A percentile compares a stretch with the other conserved stretches of the same genome.
These are phyloP conservation scores for Botrytis porri DNA, from an alignment of 2,329 filamentous ascomycete genomes.

Conservation along the genomic window DNA sequence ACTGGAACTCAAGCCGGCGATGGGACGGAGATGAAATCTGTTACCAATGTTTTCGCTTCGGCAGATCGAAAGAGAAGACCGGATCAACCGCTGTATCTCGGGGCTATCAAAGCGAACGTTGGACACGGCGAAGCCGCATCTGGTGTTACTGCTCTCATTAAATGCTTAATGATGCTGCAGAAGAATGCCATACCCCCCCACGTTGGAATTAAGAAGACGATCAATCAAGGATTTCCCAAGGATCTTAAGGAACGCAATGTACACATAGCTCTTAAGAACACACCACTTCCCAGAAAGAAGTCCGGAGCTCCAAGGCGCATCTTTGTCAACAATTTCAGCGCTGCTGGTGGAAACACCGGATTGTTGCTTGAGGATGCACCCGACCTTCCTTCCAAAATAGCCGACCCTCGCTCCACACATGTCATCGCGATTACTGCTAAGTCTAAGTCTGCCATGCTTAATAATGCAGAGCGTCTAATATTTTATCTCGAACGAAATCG, in stretches of 20 bases:
- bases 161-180: constrained; percentile 37
- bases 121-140: constrained; percentile 40
- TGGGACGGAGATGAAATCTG: constrained; percentile 75
- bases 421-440: constrained; percentile 50
- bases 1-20: constrained; percentile 86
- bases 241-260: constrained; percentile 39
- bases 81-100: constrained; percentile 49
- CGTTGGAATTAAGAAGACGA: constrained; percentile 38
- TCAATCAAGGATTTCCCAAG: constrained; percentile 38
- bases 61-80: constrained; percentile 17
- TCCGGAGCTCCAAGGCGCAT: constrained; percentile 33
- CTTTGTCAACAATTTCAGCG: constrained; percentile 47
- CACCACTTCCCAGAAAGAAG: constrained; percentile 6
- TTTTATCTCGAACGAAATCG: constrained; percentile 31
- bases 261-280: constrained; percentile 29
- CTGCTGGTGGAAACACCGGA: constrained; percentile 38
- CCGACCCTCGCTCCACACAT: constrained; percentile 46
- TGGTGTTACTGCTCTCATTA: constrained; percentile 39
- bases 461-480: constrained; percentile 32
- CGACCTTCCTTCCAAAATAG: constrained; percentile 35
- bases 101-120: constrained; percentile 40
- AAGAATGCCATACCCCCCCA: constrained; percentile 37
- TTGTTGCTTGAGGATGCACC: constrained; percentile 37
- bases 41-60: constrained; percentile 56
- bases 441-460: constrained; percentile 30